phyloP scores from a whole-genome alignment of 2,329 filamentous ascomycete species.

The Massarina eburnea region DNA sequence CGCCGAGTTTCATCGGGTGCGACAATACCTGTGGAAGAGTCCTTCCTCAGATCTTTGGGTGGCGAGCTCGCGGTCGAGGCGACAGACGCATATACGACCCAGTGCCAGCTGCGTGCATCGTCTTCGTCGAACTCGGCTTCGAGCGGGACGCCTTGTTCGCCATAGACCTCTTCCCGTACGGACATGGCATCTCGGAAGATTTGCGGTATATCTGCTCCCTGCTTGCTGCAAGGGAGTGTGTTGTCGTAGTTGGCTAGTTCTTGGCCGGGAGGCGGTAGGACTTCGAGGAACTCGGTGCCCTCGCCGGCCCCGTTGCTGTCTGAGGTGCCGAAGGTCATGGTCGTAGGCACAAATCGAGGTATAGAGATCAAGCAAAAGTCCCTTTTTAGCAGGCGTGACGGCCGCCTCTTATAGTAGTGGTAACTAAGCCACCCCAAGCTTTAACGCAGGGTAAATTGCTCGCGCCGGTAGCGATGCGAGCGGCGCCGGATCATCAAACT shows the following conservation, averaged over 20 bases:
- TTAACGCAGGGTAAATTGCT: too few relatives aligned
- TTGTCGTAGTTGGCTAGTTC: conserved; percentile 42
- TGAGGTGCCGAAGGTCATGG: conserved; percentile 18
- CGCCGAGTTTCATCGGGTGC: conserved; percentile 31
- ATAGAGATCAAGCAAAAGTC: too few relatives aligned
- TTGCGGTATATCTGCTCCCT: conserved; percentile 43
- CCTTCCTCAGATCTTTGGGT: conserved; percentile 43
- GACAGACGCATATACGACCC: conserved; percentile 77
- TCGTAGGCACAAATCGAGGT: not conserved
- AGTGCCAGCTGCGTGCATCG: conserved; percentile 79
- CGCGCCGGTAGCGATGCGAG: too few relatives aligned
- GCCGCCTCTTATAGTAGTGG: too few relatives aligned
- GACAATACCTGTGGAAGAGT: conserved; percentile 44
- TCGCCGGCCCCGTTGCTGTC: conserved; percentile 14
- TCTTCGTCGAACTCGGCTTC: conserved; percentile 80
- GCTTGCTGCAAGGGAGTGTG: conserved; percentile 33
- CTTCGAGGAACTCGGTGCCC: conserved; percentile 45
- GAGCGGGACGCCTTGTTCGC: conserved; percentile 58
- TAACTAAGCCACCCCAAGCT: too few relatives aligned
- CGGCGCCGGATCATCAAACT: too few relatives aligned
- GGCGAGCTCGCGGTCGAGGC: conserved; percentile 43
- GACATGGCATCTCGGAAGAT: conserved; percentile 58
- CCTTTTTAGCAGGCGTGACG: too few relatives aligned
- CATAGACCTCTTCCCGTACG: conserved; percentile 59
- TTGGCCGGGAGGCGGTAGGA: conserved; percentile 38